Evolutionary conservation across 129 eudicot genomes (phyloP).

Genomic region (Smallanthus sonchifolius): DNA sequence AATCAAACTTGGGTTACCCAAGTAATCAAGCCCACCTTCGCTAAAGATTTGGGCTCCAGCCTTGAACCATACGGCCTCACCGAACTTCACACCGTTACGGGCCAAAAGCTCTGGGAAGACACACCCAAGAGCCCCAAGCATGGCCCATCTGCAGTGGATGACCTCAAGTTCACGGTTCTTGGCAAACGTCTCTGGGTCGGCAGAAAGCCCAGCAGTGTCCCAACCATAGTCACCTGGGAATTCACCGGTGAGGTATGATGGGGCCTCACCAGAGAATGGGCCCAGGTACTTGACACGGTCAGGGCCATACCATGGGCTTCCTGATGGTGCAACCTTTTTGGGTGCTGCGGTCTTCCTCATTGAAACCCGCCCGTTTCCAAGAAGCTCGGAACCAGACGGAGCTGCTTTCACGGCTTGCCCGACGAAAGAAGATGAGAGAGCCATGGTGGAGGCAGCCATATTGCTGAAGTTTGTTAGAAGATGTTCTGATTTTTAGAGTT

Average conservation of each 20-base stretch:
- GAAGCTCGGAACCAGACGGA: slow-evolving; percentile 35
- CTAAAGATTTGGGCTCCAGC: slow-evolving; percentile 75
- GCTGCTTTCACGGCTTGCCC: slow-evolving; percentile 50
- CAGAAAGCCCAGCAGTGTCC: slow-evolving; percentile 74
- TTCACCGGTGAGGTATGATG: slow-evolving; percentile 72
- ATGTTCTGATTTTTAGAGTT: neutral
- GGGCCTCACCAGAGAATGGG: slow-evolving; percentile 77
- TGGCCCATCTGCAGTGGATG: slow-evolving; percentile 44
- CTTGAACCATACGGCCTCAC: slow-evolving; percentile 77
- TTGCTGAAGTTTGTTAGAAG: slow-evolving; percentile 16
- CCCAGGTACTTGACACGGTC: slow-evolving; percentile 76
- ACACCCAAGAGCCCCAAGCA: slow-evolving; percentile 64
- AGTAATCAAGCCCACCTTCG: slow-evolving; percentile 73
- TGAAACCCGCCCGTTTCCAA: slow-evolving; percentile 42
- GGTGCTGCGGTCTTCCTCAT: slow-evolving; percentile 50
- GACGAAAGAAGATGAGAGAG: slow-evolving; percentile 57
- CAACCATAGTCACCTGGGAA: slow-evolving; percentile 77
- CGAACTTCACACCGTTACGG: slow-evolving; percentile 73
- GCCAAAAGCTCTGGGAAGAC: slow-evolving; percentile 74
- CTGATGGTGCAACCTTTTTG: slow-evolving; percentile 39
- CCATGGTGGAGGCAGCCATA: slow-evolving; percentile 72
- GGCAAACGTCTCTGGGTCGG: slow-evolving; percentile 72
- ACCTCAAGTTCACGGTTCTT: slow-evolving; percentile 73
- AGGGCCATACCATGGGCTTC: slow-evolving; percentile 68
- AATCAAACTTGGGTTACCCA: slow-evolving; percentile 66